Evolutionary conservation across 495 filamentous ascomycete genomes (phyloP).

Genomic region (Margaritispora aquatica): DNA sequence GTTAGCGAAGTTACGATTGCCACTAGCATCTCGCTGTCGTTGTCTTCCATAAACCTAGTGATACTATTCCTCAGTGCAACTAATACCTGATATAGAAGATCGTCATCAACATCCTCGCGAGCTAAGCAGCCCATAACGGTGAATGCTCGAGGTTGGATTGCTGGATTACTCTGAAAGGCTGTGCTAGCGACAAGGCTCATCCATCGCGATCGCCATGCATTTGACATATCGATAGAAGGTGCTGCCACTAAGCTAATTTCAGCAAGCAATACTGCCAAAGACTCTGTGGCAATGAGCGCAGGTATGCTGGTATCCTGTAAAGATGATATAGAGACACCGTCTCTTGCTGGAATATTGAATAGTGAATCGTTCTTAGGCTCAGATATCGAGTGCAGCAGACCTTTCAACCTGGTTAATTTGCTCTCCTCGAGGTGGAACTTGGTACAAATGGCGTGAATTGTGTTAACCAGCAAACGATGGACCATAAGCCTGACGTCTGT

Average conservation of each 20-base stretch:
- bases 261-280: constrained; percentile 47
- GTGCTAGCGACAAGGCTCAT: constrained; percentile 65
- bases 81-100: constrained; percentile 61
- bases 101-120: constrained; percentile 60
- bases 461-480: constrained; percentile 55
- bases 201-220: constrained; percentile 64
- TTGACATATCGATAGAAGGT: constrained; percentile 55
- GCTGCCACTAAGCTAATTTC: constrained; percentile 57
- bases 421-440: constrained; percentile 51
- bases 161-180: constrained; percentile 64
- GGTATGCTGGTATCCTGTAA: constrained; percentile 40
- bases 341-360: constrained; percentile 29
- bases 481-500: constrained; percentile 47
- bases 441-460: constrained; percentile 58
- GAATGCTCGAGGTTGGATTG: constrained; percentile 60
- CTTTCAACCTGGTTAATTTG: constrained; percentile 44
- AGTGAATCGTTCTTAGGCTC: constrained; percentile 42
- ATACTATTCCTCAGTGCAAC: constrained; percentile 57
- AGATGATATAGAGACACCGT: constrained; percentile 39
- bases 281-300: constrained; percentile 42
- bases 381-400: constrained; percentile 46
- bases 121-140: constrained; percentile 65
- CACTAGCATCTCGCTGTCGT: constrained; percentile 59
- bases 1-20: constrained; percentile 56
- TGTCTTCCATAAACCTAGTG: constrained; percentile 49